A percentile compares a stretch with the other conserved stretches of the same genome.
Conservation (phyloP, 164 flowering plant species). For the Magnolia officinalis region DNA sequence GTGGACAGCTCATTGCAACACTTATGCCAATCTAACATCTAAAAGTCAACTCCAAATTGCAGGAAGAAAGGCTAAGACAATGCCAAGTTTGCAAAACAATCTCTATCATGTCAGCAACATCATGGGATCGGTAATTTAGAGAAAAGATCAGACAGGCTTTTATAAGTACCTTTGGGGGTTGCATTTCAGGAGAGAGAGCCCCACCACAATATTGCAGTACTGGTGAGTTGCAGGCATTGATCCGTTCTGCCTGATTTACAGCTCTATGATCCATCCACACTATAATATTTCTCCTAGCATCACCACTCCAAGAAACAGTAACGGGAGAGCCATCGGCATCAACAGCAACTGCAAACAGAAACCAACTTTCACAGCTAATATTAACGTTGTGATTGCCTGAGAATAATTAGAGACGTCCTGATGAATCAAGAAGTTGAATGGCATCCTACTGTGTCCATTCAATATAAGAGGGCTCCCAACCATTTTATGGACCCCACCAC, state of each 20-base stretch:
- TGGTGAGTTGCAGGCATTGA: constrained; percentile 79
- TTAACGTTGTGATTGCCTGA: not conserved
- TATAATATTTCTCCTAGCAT: constrained; percentile 86
- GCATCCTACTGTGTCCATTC: too few relatives aligned
- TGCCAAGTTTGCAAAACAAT: not conserved
- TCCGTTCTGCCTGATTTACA: constrained; percentile 87
- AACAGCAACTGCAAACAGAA: constrained; percentile 70
- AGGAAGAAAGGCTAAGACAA: not conserved
- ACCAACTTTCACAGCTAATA: constrained; percentile 1
- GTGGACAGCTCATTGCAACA: not conserved
- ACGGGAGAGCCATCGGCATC: constrained; percentile 97
- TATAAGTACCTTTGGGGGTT: constrained; percentile 84
- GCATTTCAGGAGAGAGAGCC: constrained; percentile 88
- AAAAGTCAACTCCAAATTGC: not conserved
- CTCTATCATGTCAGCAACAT: not conserved
- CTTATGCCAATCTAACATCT: not conserved
- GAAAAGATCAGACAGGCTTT: not conserved
- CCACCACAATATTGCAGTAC: constrained; percentile 96
- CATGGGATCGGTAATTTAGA: not conserved
- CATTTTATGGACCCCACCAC: too few relatives aligned
- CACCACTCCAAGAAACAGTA: constrained; percentile 95
- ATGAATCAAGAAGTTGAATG: too few relatives aligned
- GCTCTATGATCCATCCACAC: constrained; percentile 99
- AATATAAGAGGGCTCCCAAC: too few relatives aligned
- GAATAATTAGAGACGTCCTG: not conserved